phyloP scores from a whole-genome alignment of 441 rosid species.

The Arabidopsis lyrata region DNA sequence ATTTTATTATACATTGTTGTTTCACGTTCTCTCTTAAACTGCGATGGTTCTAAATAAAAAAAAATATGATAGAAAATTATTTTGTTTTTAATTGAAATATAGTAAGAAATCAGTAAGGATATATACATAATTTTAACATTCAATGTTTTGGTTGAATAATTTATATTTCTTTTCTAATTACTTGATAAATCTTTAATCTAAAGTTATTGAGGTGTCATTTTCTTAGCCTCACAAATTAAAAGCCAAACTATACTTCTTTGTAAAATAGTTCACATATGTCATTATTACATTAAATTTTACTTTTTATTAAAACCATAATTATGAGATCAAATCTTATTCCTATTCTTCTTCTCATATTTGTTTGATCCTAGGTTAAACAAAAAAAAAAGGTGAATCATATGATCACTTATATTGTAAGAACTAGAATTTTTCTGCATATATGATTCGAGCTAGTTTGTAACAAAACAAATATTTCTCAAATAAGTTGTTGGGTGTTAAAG shows the following conservation, averaged over 20 bases:
- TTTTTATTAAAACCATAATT: not conserved
- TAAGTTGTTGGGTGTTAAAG: not conserved
- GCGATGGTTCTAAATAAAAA: no score
- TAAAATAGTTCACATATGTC: conserved; percentile 4
- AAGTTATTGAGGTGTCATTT: not conserved
- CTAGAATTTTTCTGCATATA: not conserved
- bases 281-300: not conserved
- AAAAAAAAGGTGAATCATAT: not conserved
- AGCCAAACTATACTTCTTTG: not conserved
- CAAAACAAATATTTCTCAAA: not conserved
- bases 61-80: not conserved
- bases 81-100: not conserved
- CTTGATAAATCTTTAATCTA: not conserved
- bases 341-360: not conserved
- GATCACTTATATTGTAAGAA: not conserved
- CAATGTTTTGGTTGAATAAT: not conserved
- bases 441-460: not conserved
- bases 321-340: not conserved
- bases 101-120: not conserved
- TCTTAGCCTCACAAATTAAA: not conserved
- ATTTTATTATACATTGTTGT: no score
- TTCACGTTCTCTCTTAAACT: no score
- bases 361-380: not conserved
- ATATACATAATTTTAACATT: not conserved
- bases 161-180: not conserved